These are phyloP conservation scores for Domatiomyces globalis DNA, from an alignment of 2,329 filamentous ascomycete species.

Conservation along the genomic window DNA sequence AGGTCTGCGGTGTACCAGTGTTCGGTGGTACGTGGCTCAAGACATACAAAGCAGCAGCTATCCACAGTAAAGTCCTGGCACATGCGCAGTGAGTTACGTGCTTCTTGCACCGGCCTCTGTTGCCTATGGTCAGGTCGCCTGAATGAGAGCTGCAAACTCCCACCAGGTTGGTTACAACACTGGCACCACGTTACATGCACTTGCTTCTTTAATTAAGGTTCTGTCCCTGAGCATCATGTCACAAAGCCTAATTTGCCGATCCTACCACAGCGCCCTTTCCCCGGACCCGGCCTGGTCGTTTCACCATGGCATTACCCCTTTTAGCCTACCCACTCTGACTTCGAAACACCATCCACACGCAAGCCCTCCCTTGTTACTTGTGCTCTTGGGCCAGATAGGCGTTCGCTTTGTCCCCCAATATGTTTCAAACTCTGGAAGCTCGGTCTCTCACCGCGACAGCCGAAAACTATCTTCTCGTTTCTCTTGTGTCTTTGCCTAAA, in stretches of 20 bases:
- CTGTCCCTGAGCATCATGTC: not conserved
- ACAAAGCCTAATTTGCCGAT: not conserved
- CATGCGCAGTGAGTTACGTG: too few species aligned
- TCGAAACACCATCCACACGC: not conserved
- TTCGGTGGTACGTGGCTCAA: too few species aligned
- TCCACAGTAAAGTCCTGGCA: too few species aligned
- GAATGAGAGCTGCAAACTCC: too few species aligned
- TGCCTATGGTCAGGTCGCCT: too few species aligned
- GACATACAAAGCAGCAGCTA: too few species aligned
- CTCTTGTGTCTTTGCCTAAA: not conserved
- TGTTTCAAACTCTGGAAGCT: not conserved
- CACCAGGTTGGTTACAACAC: too few species aligned
- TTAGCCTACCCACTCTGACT: not conserved
- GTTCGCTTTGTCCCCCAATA: not conserved
- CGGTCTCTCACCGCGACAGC: not conserved
- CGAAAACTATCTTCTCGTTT: constrained; percentile 1
- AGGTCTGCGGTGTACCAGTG: too few species aligned
- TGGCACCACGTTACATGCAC: too few species aligned
- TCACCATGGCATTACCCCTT: not conserved
- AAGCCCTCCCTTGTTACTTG: too few species aligned
- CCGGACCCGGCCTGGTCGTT: not conserved
- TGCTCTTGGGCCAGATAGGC: too few species aligned
- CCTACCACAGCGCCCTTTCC: not conserved
- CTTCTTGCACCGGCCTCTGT: too few species aligned
- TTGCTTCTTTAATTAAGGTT: not conserved